These are phyloP conservation scores for Ogataea naganishii DNA, from an alignment of 805 yeast species.

Conservation along the genomic window DNA sequence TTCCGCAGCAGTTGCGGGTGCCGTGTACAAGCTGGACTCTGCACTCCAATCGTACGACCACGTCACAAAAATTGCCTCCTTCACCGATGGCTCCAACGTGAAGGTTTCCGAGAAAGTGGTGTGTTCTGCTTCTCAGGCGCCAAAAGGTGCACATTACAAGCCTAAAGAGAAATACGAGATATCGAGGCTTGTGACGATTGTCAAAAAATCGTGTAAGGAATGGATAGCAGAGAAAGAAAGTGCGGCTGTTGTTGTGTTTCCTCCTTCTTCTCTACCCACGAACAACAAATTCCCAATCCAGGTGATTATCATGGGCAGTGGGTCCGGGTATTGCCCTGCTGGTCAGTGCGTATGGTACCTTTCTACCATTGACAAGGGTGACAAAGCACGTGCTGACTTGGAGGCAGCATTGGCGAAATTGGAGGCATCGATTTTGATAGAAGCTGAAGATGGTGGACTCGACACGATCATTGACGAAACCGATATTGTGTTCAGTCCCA, in stretches of 20 bases:
- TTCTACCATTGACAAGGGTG: constrained; percentile 64
- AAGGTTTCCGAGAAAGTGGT: constrained; percentile 74
- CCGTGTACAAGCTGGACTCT: constrained; percentile 81
- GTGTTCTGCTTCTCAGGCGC: constrained; percentile 63
- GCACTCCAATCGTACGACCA: constrained; percentile 59
- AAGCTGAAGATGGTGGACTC: constrained; percentile 52
- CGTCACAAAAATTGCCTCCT: constrained; percentile 53
- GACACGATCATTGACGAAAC: constrained; percentile 41
- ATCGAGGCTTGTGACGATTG: constrained; percentile 74
- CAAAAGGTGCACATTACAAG: constrained; percentile 30
- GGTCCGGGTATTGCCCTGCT: constrained; percentile 78
- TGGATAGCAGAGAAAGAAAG: constrained; percentile 86
- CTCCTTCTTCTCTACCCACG: constrained; percentile 68
- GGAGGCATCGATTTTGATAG: constrained; percentile 76
- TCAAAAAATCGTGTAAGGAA: constrained; percentile 78
- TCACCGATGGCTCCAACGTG: constrained; percentile 68
- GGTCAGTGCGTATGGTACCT: constrained; percentile 89
- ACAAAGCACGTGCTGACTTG: constrained; percentile 65
- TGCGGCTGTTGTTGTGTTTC: constrained; percentile 86
- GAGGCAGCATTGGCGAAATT: constrained; percentile 73
- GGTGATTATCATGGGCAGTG: constrained; percentile 79
- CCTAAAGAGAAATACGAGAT: constrained; percentile 44
- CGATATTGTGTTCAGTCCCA: constrained; percentile 39
- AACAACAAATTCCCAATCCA: constrained; percentile 71
- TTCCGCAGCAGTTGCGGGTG: constrained; percentile 96